Evolutionary conservation across 73 alveolate genomes (phyloP).

Genomic region (Blepharisma stoltei): DNA sequence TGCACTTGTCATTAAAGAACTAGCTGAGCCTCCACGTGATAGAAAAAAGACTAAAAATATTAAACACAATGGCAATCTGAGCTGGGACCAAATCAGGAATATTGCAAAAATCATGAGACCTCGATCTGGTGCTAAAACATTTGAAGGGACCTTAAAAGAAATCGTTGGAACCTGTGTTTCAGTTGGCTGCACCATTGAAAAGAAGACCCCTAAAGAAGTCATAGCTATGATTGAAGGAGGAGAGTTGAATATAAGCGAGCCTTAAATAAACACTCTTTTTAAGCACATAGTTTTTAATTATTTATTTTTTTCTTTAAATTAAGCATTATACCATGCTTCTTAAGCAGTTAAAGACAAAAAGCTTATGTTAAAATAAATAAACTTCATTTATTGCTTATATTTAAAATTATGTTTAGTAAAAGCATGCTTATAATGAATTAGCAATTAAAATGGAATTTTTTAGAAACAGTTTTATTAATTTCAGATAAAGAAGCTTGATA

Average conservation of each 20-base stretch:
- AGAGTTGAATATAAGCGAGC: slow-evolving; percentile 28
- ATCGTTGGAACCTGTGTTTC: slow-evolving; percentile 54
- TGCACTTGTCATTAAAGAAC: slow-evolving; percentile 51
- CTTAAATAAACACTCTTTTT: not conserved
- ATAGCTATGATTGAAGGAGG: slow-evolving; percentile 42
- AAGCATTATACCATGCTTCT: too few species aligned
- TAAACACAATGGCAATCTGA: slow-evolving; percentile 47
- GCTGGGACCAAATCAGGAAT: slow-evolving; percentile 46
- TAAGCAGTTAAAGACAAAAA: too few species aligned
- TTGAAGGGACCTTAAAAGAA: slow-evolving; percentile 56
- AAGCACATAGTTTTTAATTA: too few species aligned
- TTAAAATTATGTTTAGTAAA: too few species aligned
- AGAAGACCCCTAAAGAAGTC: slow-evolving; percentile 47
- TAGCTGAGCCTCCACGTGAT: slow-evolving; percentile 54
- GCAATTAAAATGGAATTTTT: too few species aligned
- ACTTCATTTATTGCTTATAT: too few species aligned
- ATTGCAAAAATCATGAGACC: slow-evolving; percentile 61
- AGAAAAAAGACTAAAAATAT: slow-evolving; percentile 49
- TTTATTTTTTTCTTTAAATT: too few species aligned
- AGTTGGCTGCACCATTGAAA: slow-evolving; percentile 57
- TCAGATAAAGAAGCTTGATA: too few species aligned
- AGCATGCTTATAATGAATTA: too few species aligned
- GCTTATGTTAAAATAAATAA: too few species aligned
- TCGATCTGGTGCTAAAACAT: slow-evolving; percentile 40
- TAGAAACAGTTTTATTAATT: too few species aligned